These are phyloP conservation scores for Penicillium expansum DNA, from an alignment of 2,329 filamentous ascomycete species.

Conservation along the genomic window DNA sequence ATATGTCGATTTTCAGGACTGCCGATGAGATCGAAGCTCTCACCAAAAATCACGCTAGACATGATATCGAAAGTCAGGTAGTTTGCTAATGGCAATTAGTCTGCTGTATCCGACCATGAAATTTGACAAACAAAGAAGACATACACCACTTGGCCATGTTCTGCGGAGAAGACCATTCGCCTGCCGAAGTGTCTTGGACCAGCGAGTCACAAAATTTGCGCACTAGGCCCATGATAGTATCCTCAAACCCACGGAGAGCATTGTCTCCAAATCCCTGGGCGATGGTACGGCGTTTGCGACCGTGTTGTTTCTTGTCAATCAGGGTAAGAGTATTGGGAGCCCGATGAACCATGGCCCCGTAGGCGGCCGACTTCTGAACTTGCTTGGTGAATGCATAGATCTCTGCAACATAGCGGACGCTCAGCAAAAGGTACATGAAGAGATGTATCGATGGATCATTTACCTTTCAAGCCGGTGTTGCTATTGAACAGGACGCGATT, in stretches of 20 bases:
- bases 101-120: neutral
- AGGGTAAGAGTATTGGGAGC: slow-evolving; percentile 23
- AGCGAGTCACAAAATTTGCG: slow-evolving; percentile 6
- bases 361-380: slow-evolving; percentile 50
- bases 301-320: slow-evolving; percentile 20
- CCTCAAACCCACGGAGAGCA: slow-evolving; percentile 24
- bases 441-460: neutral
- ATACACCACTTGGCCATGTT: slow-evolving; percentile 47
- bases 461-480: slow-evolving; percentile 19
- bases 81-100: slow-evolving; percentile 17
- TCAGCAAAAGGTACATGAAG: neutral
- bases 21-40: slow-evolving; percentile 10
- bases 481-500: slow-evolving; percentile 23
- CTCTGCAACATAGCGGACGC: slow-evolving; percentile 5
- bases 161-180: slow-evolving; percentile 42
- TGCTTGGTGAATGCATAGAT: slow-evolving; percentile 52
- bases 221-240: neutral
- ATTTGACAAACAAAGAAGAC: neutral
- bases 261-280: slow-evolving; percentile 17
- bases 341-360: slow-evolving; percentile 46
- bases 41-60: slow-evolving; percentile 35
- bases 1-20: slow-evolving; percentile 12
- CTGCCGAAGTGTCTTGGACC: neutral
- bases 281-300: slow-evolving; percentile 18
- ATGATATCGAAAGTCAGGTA: slow-evolving; percentile 51